Evolutionary conservation across 768 basidiomycete species (phyloP).

Genomic region (Kwoniella sp.): DNA sequence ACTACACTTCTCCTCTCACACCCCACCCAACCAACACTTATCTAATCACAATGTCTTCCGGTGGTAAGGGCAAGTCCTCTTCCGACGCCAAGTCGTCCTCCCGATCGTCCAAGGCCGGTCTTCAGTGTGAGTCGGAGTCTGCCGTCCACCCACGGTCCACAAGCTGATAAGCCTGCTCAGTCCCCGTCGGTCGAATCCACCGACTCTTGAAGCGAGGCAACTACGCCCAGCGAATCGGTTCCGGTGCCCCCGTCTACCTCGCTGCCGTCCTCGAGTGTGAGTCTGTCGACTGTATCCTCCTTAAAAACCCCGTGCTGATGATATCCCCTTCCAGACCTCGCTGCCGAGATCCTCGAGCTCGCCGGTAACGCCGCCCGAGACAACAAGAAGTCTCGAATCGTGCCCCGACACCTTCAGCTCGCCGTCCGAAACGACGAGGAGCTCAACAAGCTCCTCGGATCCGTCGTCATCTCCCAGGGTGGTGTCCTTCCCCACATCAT

Average conservation of each 20-base stretch:
- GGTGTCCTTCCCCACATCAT: slow-evolving; percentile 74
- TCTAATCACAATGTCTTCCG: slow-evolving; percentile 45
- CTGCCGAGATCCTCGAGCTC: slow-evolving; percentile 87
- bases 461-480: slow-evolving; percentile 85
- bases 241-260: slow-evolving; percentile 85
- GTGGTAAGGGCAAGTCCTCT: slow-evolving; percentile 54
- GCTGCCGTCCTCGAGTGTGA: slow-evolving; percentile 77
- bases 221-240: slow-evolving; percentile 76
- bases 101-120: slow-evolving; percentile 59
- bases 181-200: slow-evolving; percentile 90
- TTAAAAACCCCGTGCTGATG: not conserved
- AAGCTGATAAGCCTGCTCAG: slow-evolving; percentile 48
- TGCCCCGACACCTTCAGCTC: slow-evolving; percentile 85
- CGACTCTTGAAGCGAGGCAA: slow-evolving; percentile 82
- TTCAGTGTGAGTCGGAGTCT: slow-evolving; percentile 42
- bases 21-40: slow-evolving; percentile 20
- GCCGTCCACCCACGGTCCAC: not conserved
- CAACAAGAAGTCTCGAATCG: slow-evolving; percentile 88
- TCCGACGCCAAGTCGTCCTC: slow-evolving; percentile 59
- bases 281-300: slow-evolving; percentile 5
- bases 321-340: slow-evolving; percentile 58
- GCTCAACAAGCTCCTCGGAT: slow-evolving; percentile 74
- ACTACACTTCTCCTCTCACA: slow-evolving; percentile 12
- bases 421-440: slow-evolving; percentile 87
- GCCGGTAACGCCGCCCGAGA: slow-evolving; percentile 74